Base-by-base conservation (phyloP, 129 eudicot genomes). In the Pulicaria dysenterica region DNA sequence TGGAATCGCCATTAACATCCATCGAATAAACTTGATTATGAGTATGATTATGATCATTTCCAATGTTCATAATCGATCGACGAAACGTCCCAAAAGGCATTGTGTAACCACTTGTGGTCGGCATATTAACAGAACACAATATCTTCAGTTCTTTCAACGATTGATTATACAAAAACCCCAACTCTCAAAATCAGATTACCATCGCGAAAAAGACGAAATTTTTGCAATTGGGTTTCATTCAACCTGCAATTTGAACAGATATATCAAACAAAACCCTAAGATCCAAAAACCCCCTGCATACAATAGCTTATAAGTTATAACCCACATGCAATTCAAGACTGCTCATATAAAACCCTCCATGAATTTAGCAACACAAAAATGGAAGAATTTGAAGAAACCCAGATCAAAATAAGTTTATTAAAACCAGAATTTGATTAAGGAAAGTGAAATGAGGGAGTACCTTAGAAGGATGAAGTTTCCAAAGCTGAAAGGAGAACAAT, bases 41-140 rank as follows among this genome's bases (percentile, higher is more conserved):
- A 61, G 3, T 39, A 31, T 70, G 95, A 61, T 3, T 39, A 31
- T 70, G 95, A 70, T 86, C 92, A 9, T 56, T 70, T 42, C 88
- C 73, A 17, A 83, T 53, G 9, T 84, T 79, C 82, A 85, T 57
- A 51, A 88, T 75, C 15, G 97, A 72, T 12, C 97, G 76, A 5
- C 97, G 86, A 78, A 91, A 83, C 50, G 91, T 75, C 31, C 85
- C 88, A 38, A 88, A 85, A 0, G 91, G 91, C 89, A 79, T 81
- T 1, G 72, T 46, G 79, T 84, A 82, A 53, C 90, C 91, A 76
- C 78, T 76, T 2, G 85, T 76, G 6, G 85, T 73, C 53, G 83
- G 85, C 96, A 90, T 87, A 62, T 61, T 68, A 12, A 45, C 17
- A 42, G 3, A 54, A 16, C 58, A 44, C 47, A 43, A 45, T 24